Evolutionary conservation across 495 filamentous ascomycete genomes (phyloP).

Genomic region (Neurospora sublineolata): DNA sequence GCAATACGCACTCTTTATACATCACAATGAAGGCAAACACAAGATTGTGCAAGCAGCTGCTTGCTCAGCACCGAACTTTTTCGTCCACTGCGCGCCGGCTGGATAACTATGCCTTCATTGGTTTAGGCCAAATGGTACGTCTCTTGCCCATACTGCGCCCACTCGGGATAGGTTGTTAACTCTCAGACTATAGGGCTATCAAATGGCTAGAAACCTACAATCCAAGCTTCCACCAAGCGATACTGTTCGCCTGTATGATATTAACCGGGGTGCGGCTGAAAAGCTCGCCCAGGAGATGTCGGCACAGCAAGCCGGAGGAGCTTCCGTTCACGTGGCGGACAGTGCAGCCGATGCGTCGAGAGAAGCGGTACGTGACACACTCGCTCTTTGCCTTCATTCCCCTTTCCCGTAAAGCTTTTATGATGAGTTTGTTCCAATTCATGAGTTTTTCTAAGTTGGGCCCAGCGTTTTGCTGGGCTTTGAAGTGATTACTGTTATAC

Average conservation of each 20-base stretch:
- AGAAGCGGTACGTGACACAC: constrained; percentile 52
- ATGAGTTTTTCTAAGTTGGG: constrained; percentile 44
- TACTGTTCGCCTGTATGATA: constrained; percentile 59
- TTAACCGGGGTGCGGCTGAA: constrained; percentile 50
- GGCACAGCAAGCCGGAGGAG: constrained; percentile 34
- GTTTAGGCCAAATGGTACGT: constrained; percentile 76
- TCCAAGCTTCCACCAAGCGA: constrained; percentile 61
- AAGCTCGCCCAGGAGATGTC: constrained; percentile 51
- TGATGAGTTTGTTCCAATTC: constrained; percentile 43
- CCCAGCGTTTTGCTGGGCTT: constrained; percentile 25
- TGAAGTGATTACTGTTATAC: constrained; percentile 37
- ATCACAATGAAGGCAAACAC: constrained; percentile 22
- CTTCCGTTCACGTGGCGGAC: constrained; percentile 44
- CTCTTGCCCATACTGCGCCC: not conserved
- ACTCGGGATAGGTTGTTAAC: not conserved
- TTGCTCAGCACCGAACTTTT: constrained; percentile 38
- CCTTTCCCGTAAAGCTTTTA: constrained; percentile 11
- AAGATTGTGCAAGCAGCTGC: constrained; percentile 17
- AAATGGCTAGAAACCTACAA: constrained; percentile 82
- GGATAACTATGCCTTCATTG: constrained; percentile 73
- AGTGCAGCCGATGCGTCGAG: constrained; percentile 53
- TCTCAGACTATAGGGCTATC: constrained; percentile 43
- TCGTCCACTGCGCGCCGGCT: constrained; percentile 42
- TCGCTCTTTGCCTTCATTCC: not conserved
- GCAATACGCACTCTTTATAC: not conserved